Evolutionary conservation across 2,329 filamentous ascomycete genomes (phyloP).

Genomic region (Phaeophleospora eucalypticola): DNA sequence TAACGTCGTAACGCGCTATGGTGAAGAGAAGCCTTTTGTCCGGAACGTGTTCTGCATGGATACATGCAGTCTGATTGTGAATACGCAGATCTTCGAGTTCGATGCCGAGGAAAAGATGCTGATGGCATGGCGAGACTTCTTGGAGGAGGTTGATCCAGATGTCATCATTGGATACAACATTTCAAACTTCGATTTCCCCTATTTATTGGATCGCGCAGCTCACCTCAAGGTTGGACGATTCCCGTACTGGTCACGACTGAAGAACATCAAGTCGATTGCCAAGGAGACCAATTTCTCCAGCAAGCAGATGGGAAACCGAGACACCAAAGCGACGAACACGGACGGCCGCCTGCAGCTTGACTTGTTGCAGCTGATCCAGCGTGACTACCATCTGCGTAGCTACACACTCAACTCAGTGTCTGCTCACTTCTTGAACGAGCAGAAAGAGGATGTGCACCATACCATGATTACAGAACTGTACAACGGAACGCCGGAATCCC

Average conservation of each 20-base stretch:
- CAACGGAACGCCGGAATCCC: conserved; percentile 90
- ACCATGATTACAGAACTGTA: conserved; percentile 99
- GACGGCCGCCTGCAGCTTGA: conserved; percentile 91
- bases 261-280: conserved; percentile 63
- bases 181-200: conserved; percentile 96
- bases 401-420: conserved; percentile 97
- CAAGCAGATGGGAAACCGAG: conserved; percentile 96
- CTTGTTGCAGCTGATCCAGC: conserved; percentile 87
- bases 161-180: conserved; percentile 99
- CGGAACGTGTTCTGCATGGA: conserved; percentile 95
- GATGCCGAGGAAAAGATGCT: conserved; percentile 82
- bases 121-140: conserved; percentile 84
- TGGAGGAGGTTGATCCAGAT: conserved; percentile 87
- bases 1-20: conserved; percentile 89
- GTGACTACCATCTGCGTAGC: conserved; percentile 90
- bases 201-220: conserved; percentile 81
- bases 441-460: conserved; percentile 98
- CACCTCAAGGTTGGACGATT: conserved; percentile 77
- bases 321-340: conserved; percentile 90
- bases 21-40: conserved; percentile 92
- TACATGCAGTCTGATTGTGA: conserved; percentile 87
- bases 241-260: conserved; percentile 81
- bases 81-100: conserved; percentile 86
- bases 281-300: conserved; percentile 87
- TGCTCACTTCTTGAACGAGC: conserved; percentile 89